phyloP scores from a whole-genome alignment of 2,329 filamentous ascomycete species.

The Lasiodiplodia gonubiensis region DNA sequence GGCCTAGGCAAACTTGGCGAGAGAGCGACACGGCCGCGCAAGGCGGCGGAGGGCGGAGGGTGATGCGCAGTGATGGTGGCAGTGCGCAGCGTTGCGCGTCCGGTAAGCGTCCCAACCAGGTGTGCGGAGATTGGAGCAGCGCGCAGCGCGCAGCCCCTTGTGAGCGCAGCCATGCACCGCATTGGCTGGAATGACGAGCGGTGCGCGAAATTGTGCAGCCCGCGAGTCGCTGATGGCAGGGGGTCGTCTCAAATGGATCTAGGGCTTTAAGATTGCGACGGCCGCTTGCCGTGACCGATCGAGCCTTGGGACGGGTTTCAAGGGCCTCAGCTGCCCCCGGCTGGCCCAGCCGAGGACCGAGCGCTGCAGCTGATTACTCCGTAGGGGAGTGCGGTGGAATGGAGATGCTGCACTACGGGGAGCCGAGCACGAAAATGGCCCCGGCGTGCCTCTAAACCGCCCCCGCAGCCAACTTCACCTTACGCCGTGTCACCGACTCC shows the following conservation, averaged over 20 bases:
- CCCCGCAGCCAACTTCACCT: constrained; percentile 2
- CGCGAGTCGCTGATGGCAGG: constrained; percentile 18
- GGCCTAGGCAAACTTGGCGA: constrained; percentile 25
- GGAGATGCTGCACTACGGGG: background rate
- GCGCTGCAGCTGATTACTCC: background rate
- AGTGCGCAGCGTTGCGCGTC: constrained; percentile 24
- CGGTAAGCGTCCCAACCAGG: background rate
- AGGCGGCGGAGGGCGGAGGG: constrained; percentile 5
- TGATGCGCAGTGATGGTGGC: constrained; percentile 26
- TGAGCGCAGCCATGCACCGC: background rate
- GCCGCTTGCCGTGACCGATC: constrained; percentile 8
- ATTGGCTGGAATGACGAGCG: constrained; percentile 4
- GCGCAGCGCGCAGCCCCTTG: constrained; percentile 3
- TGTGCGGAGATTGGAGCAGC: constrained; percentile 23
- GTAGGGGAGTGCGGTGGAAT: background rate
- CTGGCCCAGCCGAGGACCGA: background rate
- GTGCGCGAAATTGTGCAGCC: constrained; percentile 15
- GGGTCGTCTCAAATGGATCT: constrained; percentile 8
- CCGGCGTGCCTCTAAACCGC: background rate
- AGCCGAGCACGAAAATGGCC: background rate
- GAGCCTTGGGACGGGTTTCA: constrained; percentile 17
- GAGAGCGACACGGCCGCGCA: constrained; percentile 12
- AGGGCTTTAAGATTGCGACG: constrained; percentile 18
- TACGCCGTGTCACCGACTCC: background rate
- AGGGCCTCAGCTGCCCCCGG: background rate